phyloP scores from a whole-genome alignment of 495 filamentous ascomycete species.

The Xanthoparmelia taractica region DNA sequence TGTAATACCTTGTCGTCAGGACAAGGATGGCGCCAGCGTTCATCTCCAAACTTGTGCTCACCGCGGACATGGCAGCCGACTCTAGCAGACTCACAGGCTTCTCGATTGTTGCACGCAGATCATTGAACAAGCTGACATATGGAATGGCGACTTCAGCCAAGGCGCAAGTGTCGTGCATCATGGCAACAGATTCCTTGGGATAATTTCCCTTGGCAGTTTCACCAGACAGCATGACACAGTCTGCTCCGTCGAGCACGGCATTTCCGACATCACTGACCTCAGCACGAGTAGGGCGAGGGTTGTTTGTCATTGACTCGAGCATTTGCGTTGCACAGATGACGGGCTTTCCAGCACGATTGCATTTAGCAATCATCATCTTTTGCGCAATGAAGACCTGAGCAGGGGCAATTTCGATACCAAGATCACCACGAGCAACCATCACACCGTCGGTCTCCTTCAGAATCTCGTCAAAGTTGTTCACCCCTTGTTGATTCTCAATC shows the following conservation, averaged over 20 bases:
- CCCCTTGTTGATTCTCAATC: constrained; percentile 98
- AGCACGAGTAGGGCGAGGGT: constrained; percentile 92
- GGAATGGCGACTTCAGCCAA: constrained; percentile 93
- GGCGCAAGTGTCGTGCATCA: constrained; percentile 97
- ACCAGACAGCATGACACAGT: constrained; percentile 99
- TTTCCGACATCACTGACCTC: constrained; percentile 99
- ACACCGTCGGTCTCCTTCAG: constrained; percentile 94
- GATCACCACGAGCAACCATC: constrained; percentile 98
- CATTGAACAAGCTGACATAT: constrained; percentile 93
- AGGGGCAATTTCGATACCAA: constrained; percentile 97
- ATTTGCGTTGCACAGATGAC: constrained; percentile 90
- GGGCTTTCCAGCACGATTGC: constrained; percentile 98
- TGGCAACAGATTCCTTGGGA: constrained; percentile 80
- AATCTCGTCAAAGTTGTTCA: constrained; percentile 98
- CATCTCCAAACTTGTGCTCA: constrained; percentile 87
- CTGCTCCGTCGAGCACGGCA: constrained; percentile 91
- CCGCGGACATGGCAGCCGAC: constrained; percentile 91
- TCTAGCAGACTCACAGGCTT: constrained; percentile 80
- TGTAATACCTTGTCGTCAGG: constrained; percentile 72
- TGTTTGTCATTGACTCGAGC: constrained; percentile 99
- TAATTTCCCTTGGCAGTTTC: constrained; percentile 98
- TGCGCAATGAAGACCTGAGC: constrained; percentile 98
- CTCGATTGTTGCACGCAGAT: constrained; percentile 72
- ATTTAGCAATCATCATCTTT: constrained; percentile 99
- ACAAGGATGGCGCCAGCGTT: constrained; percentile 93